Conservation (phyloP, 495 filamentous ascomycete genomes). For the Talaromyces adpressus region DNA sequence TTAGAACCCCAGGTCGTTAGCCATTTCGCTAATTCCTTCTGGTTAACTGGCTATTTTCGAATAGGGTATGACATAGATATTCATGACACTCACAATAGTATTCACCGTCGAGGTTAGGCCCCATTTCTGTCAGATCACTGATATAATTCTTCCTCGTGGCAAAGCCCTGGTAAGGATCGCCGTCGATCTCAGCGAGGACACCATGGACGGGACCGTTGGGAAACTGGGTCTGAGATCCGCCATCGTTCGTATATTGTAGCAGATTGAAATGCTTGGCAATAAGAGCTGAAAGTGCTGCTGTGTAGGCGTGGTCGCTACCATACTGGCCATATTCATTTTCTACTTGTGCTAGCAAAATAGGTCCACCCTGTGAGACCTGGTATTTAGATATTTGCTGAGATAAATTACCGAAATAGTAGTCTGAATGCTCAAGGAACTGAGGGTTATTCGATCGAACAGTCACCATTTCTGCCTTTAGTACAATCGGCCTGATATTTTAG, state of each 20-base stretch:
- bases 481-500: no score
- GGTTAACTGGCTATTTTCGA: slow-evolving; percentile 1
- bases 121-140: no score
- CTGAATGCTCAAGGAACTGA: slow-evolving; percentile 28
- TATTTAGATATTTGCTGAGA: slow-evolving; percentile 25
- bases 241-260: slow-evolving; percentile 41
- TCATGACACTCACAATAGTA: slow-evolving; percentile 35
- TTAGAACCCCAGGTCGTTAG: no score
- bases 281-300: slow-evolving; percentile 26
- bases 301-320: slow-evolving; percentile 33
- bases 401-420: slow-evolving; percentile 26
- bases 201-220: slow-evolving; percentile 32
- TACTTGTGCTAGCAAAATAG: slow-evolving; percentile 40
- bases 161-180: slow-evolving; percentile 34
- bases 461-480: slow-evolving; percentile 22
- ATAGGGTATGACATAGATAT: no score
- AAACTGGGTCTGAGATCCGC: slow-evolving; percentile 29
- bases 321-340: slow-evolving; percentile 46
- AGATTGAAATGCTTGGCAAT: slow-evolving; percentile 28
- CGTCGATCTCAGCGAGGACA: slow-evolving; percentile 36
- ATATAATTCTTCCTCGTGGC: background rate
- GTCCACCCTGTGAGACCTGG: slow-evolving; percentile 32
- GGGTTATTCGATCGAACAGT: slow-evolving; percentile 27
- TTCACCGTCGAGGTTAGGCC: slow-evolving; percentile 23
- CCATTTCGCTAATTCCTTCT: no score